Evolutionary conservation across 2,329 filamentous ascomycete species (phyloP), one percentile per base, ranked within the genome.

Genomic region (Fusarium udum): DNA sequence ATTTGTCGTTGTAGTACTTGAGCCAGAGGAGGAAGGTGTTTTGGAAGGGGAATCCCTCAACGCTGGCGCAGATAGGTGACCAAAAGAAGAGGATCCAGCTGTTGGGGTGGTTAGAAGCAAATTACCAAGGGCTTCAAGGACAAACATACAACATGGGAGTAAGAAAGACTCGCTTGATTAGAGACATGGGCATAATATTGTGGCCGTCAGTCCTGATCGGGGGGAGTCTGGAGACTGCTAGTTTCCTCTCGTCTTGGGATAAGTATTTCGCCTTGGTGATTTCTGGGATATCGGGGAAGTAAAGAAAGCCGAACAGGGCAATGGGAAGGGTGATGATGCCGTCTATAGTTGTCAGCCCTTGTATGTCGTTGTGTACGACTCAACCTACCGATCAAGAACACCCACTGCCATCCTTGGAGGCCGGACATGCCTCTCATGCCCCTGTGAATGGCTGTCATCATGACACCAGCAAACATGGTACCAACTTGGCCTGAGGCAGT

Each of bases 391-490:
- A 77, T 75, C 7, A 77, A 39, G 28, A 77, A 77, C 6, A 84
- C 78, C 85, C 84, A 86, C 40, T 87, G 81, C 88, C 89, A 91
- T 0, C 85, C 87, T 14, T 61, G 61, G 0, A 78, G 49, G 9
- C 85, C 83, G 13, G 75, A 76, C 16, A 83, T 76, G 1, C 87
- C 86, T 31, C 86, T 74, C 65, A 79, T 77, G 3, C 64, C 62
- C 45, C 65, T 69, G 7, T 78, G 69, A 7, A 78, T 78, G 1
- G 85, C 86, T 0, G 86, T 86, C 77, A 89, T 88, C 70, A 90
- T 85, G 55, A 89, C 87, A 0, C 89, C 89, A 4, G 85, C 85
- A 62, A 91, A 89, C 85, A 91, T 88, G 0, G 84, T 88, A 0
- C 88, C 89, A 0, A 87, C 86, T 6, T 89, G 83, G 1, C 88